A percentile compares a stretch with the other conserved stretches of the same genome.
Evolutionary conservation across 2,329 filamentous ascomycete species (phyloP).

Genomic region (Aspergillus candidus): DNA sequence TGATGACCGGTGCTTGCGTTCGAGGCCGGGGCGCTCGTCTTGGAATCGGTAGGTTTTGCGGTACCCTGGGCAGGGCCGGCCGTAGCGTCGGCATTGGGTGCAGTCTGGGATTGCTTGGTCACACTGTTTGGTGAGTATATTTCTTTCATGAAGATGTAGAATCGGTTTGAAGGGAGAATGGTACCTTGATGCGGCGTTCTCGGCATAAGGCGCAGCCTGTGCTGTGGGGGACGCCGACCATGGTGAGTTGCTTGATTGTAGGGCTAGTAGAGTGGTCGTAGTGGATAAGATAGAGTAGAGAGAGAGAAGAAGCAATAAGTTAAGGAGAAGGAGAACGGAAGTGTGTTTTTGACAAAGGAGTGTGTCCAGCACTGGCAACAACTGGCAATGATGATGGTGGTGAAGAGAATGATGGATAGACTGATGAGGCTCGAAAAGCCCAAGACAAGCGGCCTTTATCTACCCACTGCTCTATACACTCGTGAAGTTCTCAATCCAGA

Average conservation of each 20-base stretch:
- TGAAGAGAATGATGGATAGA: too few species aligned
- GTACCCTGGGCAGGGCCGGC: slow-evolving; percentile 33
- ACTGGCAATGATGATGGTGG: too few species aligned
- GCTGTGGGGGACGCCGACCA: slow-evolving; percentile 39
- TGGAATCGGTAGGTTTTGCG: slow-evolving; percentile 31
- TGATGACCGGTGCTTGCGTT: slow-evolving; percentile 21
- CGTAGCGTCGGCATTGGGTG: slow-evolving; percentile 33
- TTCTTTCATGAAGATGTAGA: background rate
- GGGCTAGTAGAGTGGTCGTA: slow-evolving; percentile 3
- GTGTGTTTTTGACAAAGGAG: background rate
- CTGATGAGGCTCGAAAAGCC: too few species aligned
- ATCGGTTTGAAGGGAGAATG: background rate
- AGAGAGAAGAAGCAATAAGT: too few species aligned
- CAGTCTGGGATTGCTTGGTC: slow-evolving; percentile 41
- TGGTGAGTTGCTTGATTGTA: slow-evolving; percentile 11
- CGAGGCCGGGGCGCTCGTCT: slow-evolving; percentile 32
- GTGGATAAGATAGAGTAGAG: background rate
- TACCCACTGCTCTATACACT: too few species aligned
- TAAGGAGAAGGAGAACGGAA: too few species aligned
- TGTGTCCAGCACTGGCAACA: background rate
- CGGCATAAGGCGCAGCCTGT: slow-evolving; percentile 38
- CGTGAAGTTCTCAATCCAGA: too few species aligned
- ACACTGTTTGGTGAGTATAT: slow-evolving; percentile 27
- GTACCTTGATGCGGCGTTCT: slow-evolving; percentile 34
- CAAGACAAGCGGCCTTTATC: too few species aligned